Evolutionary conservation across 192 early-diverging fungal genomes (phyloP), one percentile per base, ranked within the genome.

Genomic region (Diversispora epigaea): DNA sequence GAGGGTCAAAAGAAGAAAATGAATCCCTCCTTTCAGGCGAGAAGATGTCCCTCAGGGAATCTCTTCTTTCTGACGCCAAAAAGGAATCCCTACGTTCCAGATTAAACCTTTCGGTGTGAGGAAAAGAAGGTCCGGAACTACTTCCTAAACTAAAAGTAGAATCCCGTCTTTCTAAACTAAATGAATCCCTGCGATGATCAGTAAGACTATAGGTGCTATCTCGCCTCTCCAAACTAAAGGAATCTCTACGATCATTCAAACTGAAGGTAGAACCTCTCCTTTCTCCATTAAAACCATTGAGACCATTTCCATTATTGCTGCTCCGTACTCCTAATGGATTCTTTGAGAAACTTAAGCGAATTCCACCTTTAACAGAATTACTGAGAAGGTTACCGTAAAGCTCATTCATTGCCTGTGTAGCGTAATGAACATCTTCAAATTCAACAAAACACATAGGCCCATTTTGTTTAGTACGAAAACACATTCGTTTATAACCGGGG

Each of bases 381-480:
- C 84, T 83, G 58, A 99, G 79, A 41, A 86, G 88, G 62, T 93
- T 89, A 45, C 96, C 97, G 71, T 95, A 92, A 4, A 96, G 86
- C 60, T 97, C 91, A 62, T 82, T 86, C 81, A 97, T 86, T 15
- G 95, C 94, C 57, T 93, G 90, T 21, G 95, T 95, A 15, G 97
- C 97, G 80, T 86, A 96, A 40, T 88, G 83, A 39, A 99, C 93
- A 83, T 91, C 93, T 66, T 97, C 97, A 91, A 99, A 99, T 87
- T 99, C 97, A 45, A 99, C 96, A 92, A 99, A 99, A 82, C 96
- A 97, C 93, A 99, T 97, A 14, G 96, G 97, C 0, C 97, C 97
- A 77, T 95, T 95, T 44, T 92, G 88, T 76, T 96, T 92, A 49
- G 85, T 86, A 46, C 91, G 87, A 87, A 93, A 97, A 63, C 89